Base-by-base conservation (phyloP, 768 basidiomycete species). In the Leccinum uliginosum region DNA sequence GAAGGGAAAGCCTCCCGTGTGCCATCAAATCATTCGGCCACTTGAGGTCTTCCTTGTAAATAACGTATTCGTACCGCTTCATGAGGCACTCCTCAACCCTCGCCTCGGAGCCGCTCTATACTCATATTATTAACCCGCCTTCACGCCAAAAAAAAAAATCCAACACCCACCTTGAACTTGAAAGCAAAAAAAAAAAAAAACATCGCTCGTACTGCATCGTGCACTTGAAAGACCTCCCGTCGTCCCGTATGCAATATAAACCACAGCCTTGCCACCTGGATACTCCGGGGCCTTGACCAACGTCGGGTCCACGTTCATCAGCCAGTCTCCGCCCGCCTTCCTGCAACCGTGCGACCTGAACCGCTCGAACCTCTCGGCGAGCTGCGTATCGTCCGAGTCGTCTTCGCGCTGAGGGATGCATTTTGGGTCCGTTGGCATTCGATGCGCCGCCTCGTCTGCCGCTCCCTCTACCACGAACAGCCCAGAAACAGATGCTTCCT, bases 301-400 rank as follows among this genome's bases (percentile, higher is more conserved):
- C 1, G 93, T 97, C 88, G 97, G 92, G 70, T 96, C 94, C 96
- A 99, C 98, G 68, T 98, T 98, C 59, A 99, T 85, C 68, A 99
- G 75, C 97, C 97, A 98, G 2, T 67, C 78, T 84, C 65, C 76
- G 76, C 4, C 78, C 74, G 0, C 95, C 96, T 67, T 95, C 90
- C 58, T 91, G 85, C 49, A 91, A 78, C 59, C 87, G 80, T 38
- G 76, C 75, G n/a, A n/a, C n/a, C n/a, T n/a, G 71, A 98, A 99
- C 0, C 97, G 84, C 66, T 98, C 95, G 67, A 97, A 95, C 61
- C 83, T 78, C 63, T 96, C 95, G 11, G 85, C 89, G 6, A 88
- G 80, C 51, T 87, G 86, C 1, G 91, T 92, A 14, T 92, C 95
- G n/a, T n/a, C n/a, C n/a, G n/a, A n/a, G 64, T 98, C 95, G 58